phyloP scores from a whole-genome alignment of 2,329 filamentous ascomycete genomes.

The Hypocreales sp. region DNA sequence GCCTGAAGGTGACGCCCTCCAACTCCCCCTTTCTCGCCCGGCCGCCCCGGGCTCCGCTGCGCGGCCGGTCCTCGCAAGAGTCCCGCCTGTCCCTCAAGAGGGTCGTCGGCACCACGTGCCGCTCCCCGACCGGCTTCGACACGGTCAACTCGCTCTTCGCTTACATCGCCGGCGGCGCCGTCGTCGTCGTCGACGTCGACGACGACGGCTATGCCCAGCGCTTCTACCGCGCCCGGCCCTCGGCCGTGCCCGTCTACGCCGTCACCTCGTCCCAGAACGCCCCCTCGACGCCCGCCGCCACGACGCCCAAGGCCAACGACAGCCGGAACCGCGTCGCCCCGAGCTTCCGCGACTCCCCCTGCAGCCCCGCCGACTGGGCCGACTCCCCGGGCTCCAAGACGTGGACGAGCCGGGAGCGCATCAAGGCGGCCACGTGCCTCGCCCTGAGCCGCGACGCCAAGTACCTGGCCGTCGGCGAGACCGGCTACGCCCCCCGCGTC shows the following conservation, averaged over 20 bases:
- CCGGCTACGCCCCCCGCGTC: conserved; percentile 82
- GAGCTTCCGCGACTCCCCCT: conserved; percentile 30
- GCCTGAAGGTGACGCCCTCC: conserved; percentile 58
- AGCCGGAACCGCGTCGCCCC: conserved; percentile 40
- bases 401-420: conserved; percentile 79
- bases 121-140: conserved; percentile 74
- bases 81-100: conserved; percentile 58
- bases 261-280: conserved; percentile 35
- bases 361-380: conserved; percentile 31
- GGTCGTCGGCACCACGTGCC: conserved; percentile 83
- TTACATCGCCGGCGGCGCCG: conserved; percentile 83
- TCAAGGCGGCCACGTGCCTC: conserved; percentile 87
- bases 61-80: conserved; percentile 31
- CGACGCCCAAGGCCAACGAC: conserved; percentile 47
- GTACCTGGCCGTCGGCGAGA: conserved; percentile 86
- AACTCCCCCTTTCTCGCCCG: conserved; percentile 56
- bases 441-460: conserved; percentile 76
- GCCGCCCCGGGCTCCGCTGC: conserved; percentile 46
- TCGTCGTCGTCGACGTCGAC: conserved; percentile 74
- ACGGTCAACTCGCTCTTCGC: conserved; percentile 66
- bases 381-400: conserved; percentile 55
- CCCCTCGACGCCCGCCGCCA: conserved; percentile 29
- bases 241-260: conserved; percentile 51
- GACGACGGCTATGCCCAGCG: conserved; percentile 56
- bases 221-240: conserved; percentile 79